Conservation (phyloP, 2,329 filamentous ascomycete genomes). For the Leptodontidium sp. region DNA sequence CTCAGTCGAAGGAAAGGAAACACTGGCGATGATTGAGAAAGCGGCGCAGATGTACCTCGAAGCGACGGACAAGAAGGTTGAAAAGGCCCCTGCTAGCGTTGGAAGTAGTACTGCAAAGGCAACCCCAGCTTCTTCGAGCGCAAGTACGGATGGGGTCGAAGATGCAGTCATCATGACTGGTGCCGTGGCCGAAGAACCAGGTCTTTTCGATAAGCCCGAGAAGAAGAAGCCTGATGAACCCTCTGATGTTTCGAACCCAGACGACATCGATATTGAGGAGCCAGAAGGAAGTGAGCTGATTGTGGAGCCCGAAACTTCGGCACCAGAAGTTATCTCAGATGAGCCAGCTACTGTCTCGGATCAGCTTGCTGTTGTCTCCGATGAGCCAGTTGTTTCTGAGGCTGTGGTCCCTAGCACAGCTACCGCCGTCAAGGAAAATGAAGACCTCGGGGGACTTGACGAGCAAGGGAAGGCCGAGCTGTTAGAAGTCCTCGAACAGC, state of each 20-base stretch:
- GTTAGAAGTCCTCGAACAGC: neutral
- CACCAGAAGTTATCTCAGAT: neutral
- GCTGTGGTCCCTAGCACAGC: neutral
- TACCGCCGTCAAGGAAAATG: neutral
- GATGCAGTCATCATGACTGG: slow-evolving; percentile 28
- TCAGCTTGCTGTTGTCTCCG: too few species aligned
- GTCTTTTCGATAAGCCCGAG: slow-evolving; percentile 40
- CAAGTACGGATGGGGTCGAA: slow-evolving; percentile 25
- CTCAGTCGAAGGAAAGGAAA: slow-evolving; percentile 53
- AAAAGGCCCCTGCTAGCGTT: slow-evolving; percentile 25
- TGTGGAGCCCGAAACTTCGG: slow-evolving; percentile 40
- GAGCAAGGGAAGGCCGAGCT: neutral
- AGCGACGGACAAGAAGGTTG: slow-evolving; percentile 18
- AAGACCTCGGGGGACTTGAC: neutral
- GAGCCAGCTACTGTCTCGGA: neutral
- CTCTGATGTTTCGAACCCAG: slow-evolving; percentile 44
- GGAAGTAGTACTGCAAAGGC: slow-evolving; percentile 34
- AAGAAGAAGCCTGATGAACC: slow-evolving; percentile 29
- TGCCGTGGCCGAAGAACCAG: slow-evolving; percentile 29
- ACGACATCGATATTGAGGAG: slow-evolving; percentile 46
- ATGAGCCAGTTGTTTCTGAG: neutral
- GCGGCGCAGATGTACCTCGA: slow-evolving; percentile 60
- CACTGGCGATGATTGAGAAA: slow-evolving; percentile 58
- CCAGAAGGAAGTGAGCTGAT: slow-evolving; percentile 41
- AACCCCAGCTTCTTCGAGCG: slow-evolving; percentile 35